phyloP scores from a whole-genome alignment of 108 stramenopile species.

The Bacterosira constricta region DNA sequence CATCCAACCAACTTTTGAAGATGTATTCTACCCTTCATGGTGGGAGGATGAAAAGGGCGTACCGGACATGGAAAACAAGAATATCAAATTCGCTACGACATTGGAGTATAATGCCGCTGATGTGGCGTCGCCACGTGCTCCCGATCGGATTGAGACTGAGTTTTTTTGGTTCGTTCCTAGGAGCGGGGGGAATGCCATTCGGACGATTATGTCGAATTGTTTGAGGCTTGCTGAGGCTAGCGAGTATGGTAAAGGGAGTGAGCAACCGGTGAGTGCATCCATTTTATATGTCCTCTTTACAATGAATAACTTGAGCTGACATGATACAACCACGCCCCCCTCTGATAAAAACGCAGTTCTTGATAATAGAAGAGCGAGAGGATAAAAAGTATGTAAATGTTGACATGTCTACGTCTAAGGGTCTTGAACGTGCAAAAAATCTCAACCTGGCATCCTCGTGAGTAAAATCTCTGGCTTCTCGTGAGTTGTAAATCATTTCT shows the following conservation, averaged over 20 bases:
- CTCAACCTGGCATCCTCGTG: slow-evolving; percentile 36
- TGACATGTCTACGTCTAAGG: slow-evolving; percentile 32
- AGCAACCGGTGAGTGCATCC: slow-evolving; percentile 17
- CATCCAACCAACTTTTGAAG: not conserved
- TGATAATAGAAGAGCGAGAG: slow-evolving; percentile 27
- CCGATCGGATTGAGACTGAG: slow-evolving; percentile 32
- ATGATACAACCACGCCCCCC: too few species aligned
- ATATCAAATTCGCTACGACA: slow-evolving; percentile 16
- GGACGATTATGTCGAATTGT: slow-evolving; percentile 27
- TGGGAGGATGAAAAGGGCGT: slow-evolving; percentile 24
- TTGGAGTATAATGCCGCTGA: slow-evolving; percentile 35
- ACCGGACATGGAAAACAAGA: slow-evolving; percentile 25
- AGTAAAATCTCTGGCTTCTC: not conserved
- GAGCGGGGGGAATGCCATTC: slow-evolving; percentile 35
- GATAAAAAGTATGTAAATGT: slow-evolving; percentile 39
- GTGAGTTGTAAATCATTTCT: not conserved
- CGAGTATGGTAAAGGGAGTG: slow-evolving; percentile 21
- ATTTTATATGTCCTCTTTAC: not conserved
- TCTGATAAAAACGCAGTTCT: slow-evolving; percentile 6
- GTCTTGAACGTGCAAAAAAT: slow-evolving; percentile 30
- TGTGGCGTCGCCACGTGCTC: slow-evolving; percentile 21
- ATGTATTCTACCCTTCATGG: slow-evolving; percentile 33
- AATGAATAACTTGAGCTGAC: not conserved
- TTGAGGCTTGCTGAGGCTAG: slow-evolving; percentile 33
- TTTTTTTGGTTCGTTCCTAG: slow-evolving; percentile 43